Evolutionary conservation across 1,284 basidiomycete genomes (phyloP).

Genomic region (Ceratobasidium sp.): DNA sequence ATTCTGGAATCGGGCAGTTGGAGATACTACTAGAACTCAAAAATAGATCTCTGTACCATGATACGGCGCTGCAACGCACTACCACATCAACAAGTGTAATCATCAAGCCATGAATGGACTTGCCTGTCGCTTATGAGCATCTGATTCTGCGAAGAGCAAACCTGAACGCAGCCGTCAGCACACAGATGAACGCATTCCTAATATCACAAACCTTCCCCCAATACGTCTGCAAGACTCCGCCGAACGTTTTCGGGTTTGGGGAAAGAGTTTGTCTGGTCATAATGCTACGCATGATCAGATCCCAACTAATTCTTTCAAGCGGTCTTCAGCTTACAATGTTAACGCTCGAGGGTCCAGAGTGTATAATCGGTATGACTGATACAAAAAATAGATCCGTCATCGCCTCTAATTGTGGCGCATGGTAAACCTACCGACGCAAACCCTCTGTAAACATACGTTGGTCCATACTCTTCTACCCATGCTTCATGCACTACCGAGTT

Average conservation of each 20-base stretch:
- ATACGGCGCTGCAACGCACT: too few relatives aligned
- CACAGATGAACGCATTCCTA: background rate
- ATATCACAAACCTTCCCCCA: background rate
- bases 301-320: background rate
- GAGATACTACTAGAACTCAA: background rate
- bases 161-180: background rate
- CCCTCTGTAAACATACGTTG: slow-evolving; percentile 40
- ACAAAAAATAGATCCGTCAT: background rate
- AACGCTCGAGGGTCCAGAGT: slow-evolving; percentile 16
- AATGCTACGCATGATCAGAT: background rate
- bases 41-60: background rate
- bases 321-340: background rate
- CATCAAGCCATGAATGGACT: background rate
- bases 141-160: slow-evolving; percentile 36
- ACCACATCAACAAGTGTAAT: background rate
- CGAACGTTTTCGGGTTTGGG: slow-evolving; percentile 26
- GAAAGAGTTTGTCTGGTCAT: slow-evolving; percentile 1
- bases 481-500: slow-evolving; percentile 57
- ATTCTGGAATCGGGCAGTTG: slow-evolving; percentile 23
- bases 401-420: too few relatives aligned
- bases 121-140: slow-evolving; percentile 41
- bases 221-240: slow-evolving; percentile 21
- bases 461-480: slow-evolving; percentile 65
- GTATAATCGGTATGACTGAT: slow-evolving; percentile 1
- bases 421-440: slow-evolving; percentile 40